Evolutionary conservation across 1,139 yeast species (phyloP).

Genomic region (Magnusiomyces sp.): DNA sequence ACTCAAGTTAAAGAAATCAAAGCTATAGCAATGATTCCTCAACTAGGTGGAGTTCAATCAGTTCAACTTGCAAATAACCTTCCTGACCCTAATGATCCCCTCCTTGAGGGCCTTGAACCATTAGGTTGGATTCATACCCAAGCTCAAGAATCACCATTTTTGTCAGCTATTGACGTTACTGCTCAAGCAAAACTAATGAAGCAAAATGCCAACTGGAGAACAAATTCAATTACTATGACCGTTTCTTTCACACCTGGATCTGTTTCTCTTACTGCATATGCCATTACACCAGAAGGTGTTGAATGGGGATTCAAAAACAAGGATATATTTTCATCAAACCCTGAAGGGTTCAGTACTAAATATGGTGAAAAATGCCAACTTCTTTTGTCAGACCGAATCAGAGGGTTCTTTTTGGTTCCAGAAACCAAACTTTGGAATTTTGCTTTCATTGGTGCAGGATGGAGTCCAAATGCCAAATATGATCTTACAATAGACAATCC

Average conservation of each 20-base stretch:
- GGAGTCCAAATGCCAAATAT: constrained; percentile 55
- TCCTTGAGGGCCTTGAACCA: constrained; percentile 32
- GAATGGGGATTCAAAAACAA: constrained; percentile 68
- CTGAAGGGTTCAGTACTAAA: constrained; percentile 53
- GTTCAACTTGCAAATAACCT: constrained; percentile 51
- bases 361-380: constrained; percentile 63
- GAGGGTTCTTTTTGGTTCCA: constrained; percentile 85
- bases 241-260: constrained; percentile 82
- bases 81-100: constrained; percentile 33
- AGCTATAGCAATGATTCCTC: constrained; percentile 78
- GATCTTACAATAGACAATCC: constrained; percentile 73
- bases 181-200: constrained; percentile 44
- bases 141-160: constrained; percentile 48
- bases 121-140: constrained; percentile 54
- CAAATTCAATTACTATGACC: constrained; percentile 46
- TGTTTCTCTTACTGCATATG: constrained; percentile 62
- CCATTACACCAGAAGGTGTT: constrained; percentile 54
- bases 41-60: constrained; percentile 62
- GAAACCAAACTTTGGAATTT: constrained; percentile 84
- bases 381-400: constrained; percentile 62
- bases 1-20: constrained; percentile 66
- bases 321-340: constrained; percentile 44
- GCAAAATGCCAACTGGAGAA: constrained; percentile 31
- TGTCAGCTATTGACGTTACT: constrained; percentile 66
- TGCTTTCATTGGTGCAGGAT: constrained; percentile 78